Evolutionary conservation across 2,329 filamentous ascomycete species (phyloP), one percentile per base, ranked within the genome.

Genomic region (Pseudogymnoascus sp.): DNA sequence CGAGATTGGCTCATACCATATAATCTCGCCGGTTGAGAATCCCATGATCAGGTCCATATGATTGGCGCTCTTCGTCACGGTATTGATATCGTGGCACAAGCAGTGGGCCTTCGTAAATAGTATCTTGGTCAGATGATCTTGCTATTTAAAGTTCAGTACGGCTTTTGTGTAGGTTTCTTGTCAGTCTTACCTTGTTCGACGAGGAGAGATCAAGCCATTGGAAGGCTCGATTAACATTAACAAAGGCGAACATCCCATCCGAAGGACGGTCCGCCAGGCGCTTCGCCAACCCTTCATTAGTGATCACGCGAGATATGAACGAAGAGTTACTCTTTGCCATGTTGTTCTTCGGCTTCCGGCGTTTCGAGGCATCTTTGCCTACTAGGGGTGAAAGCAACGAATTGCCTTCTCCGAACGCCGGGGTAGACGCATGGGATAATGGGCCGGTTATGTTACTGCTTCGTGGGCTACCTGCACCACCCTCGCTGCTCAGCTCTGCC

Each of bases 271-370:
- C 94, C 56, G 83, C 82, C 63, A 97, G 74, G 64, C 89, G 85
- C 74, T 94, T 95, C 19, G 82, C 80, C 59, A 95, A 74, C 3
- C 80, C 80, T 67, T 99, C 94, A 68, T 96, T 89, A 13, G 91
- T 86, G 64, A 97, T 96, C 30, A 96, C 92, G 59, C 94, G 80
- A n/a, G 92, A 96, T 28, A 99, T 94, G 70, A 96, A 99, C 0
- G 92, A 96, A 8, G 94, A 99, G 73, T 96, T 97, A 75, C 91
- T 97, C 78, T 99, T 99, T 58, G 92, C 86, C 72, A 99, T 94
- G 72, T 95, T 97, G 74, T 92, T 97, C 79, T 97, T 99, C 2
- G 94, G 94, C 73, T 99, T 99, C 69, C 86, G 83, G 71, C 84
- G 82, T 78, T 96, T 96, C 64, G 82, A 84, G 38, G 82, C 80